Evolutionary conservation across 805 yeast species (phyloP), one percentile per base, ranked within the genome.

Genomic region (Dipodascus albidus): DNA sequence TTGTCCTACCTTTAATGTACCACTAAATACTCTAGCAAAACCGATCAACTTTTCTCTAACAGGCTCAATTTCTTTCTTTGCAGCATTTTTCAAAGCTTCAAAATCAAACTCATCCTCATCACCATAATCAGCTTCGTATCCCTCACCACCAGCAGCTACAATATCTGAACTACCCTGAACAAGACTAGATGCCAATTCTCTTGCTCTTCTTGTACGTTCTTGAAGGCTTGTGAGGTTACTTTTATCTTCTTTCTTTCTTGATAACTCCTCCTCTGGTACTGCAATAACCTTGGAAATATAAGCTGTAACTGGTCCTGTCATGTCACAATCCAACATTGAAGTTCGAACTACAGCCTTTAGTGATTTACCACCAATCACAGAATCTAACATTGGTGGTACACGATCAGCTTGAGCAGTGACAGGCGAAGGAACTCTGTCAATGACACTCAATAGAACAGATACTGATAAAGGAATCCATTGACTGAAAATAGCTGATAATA

Each of bases 401-500:
- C 97, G 78, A 33, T 75, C 79, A 21, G 68, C 69, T 66, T 93
- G 99, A 0, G 97, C 86, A 1, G 65, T 72, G 3, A 75, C 61
- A 1, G 99, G 99, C 4, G 95, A 85, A 0, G 97, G 96, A 50
- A 93, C 67, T 56, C 80, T 79, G 55, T 88, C 93, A 31, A 90
- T 83, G 2, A 91, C 95, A 1, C 95, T 81, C 8, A 93, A 75
- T 24, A 93, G 70, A 6, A 91, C 78, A 0, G 98, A 87, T 41
- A 86, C 83, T 22, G 97, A 85, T 2, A 93, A 79, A 0, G 99
- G 98, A 21, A 93, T 71, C 97, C 99, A 93, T 64, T 91, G 97
- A 1, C 88, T 80, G 80, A 91, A 81, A 2, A 93, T 77, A 4
- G 80, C 73, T 53, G 75, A 77, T 19, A 89, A 65, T 48, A 88